Evolutionary conservation across 495 filamentous ascomycete species (phyloP).

Genomic region (Lasiosphaeris hirsuta): DNA sequence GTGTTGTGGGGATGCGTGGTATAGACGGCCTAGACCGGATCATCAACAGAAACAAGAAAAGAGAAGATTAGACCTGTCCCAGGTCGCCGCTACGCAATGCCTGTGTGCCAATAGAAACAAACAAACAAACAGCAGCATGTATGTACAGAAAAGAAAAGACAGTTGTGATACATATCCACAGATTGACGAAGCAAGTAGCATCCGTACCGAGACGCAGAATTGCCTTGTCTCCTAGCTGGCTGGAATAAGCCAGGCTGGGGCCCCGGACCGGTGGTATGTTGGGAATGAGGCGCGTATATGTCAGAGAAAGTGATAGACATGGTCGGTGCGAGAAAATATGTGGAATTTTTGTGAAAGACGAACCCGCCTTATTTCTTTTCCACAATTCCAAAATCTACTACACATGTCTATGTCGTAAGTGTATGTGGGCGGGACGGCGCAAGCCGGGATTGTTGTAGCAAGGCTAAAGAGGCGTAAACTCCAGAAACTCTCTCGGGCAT

Average conservation of each 20-base stretch:
- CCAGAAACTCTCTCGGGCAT: not conserved
- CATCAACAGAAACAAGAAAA: not conserved
- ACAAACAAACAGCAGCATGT: not conserved
- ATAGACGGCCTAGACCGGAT: too few species aligned
- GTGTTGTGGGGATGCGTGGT: too few species aligned
- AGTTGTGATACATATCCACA: not conserved
- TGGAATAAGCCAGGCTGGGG: too few species aligned
- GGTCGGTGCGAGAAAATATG: too few species aligned
- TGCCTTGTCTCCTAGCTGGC: too few species aligned
- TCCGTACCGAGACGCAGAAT: too few species aligned
- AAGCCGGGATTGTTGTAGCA: not conserved
- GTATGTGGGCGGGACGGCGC: not conserved
- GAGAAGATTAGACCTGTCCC: slow-evolving; percentile 5
- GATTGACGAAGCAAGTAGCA: not conserved
- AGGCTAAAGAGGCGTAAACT: not conserved
- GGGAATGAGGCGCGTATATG: too few species aligned
- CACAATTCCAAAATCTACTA: too few species aligned
- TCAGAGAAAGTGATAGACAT: too few species aligned
- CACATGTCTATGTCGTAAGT: not conserved
- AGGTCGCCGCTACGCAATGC: slow-evolving; percentile 9
- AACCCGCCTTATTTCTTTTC: too few species aligned
- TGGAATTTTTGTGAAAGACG: too few species aligned
- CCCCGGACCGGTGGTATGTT: too few species aligned
- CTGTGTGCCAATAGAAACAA: slow-evolving; percentile 2
- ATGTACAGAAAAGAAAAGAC: slow-evolving; percentile 9